Conservation (phyloP, 108 stramenopile species). For the Cyclotella sp. region DNA sequence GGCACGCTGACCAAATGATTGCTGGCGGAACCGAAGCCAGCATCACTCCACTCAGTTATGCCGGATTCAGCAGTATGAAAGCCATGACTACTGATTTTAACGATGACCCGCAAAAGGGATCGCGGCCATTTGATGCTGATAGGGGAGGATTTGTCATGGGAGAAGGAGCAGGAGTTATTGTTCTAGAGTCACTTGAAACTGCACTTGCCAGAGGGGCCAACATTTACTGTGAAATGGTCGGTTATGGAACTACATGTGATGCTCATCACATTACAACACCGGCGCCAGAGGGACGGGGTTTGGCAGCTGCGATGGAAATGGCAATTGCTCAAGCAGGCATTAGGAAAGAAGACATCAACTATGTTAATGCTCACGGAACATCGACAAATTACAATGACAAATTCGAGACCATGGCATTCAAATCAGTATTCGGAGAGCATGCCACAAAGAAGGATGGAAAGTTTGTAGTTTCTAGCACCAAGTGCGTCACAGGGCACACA, state of each 20-base stretch:
- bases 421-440: constrained; percentile 91
- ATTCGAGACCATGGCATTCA: constrained; percentile 97
- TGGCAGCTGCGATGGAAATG: constrained; percentile 94
- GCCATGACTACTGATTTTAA: constrained; percentile 92
- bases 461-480: constrained; percentile 91
- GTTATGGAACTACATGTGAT: constrained; percentile 96
- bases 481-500: constrained; percentile 96
- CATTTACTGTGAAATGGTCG: constrained; percentile 93
- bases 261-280: constrained; percentile 99
- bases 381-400: constrained; percentile 98
- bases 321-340: constrained; percentile 81
- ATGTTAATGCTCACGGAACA: constrained; percentile 97
- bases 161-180: constrained; percentile 96
- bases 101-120: constrained; percentile 85
- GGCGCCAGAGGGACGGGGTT: constrained; percentile 92
- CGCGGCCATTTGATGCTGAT: constrained; percentile 93
- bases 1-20: constrained; percentile 91
- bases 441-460: constrained; percentile 78
- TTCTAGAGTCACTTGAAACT: constrained; percentile 92
- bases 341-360: constrained; percentile 83
- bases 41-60: constrained; percentile 91
- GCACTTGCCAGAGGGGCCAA: constrained; percentile 93
- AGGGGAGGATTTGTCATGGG: constrained; percentile 99
- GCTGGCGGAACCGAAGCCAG: constrained; percentile 95
- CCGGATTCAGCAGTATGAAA: constrained; percentile 95